Percentiles rank a stretch among this genome's conserved stretches.
Conservation (phyloP, 169 alveolate species). For the Eimeria praecox region DNA sequence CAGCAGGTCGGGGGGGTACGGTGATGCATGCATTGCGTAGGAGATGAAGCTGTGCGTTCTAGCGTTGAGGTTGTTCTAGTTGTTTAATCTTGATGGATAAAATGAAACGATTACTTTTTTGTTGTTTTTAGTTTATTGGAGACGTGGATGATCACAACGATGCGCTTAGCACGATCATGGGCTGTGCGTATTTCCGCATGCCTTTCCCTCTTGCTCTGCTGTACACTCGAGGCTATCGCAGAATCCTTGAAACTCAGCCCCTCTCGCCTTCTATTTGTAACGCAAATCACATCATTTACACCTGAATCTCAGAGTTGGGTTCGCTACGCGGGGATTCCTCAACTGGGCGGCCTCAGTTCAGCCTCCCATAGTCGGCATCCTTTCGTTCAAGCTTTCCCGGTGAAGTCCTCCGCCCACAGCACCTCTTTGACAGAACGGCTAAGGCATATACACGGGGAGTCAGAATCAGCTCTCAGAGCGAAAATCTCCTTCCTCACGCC, state of each 20-base stretch:
- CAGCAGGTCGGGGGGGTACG: not conserved
- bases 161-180: not conserved
- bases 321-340: not conserved
- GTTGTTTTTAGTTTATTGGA: not conserved
- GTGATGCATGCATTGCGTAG: not conserved
- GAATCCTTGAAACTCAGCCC: not conserved
- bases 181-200: slow-evolving; percentile 17
- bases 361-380: not conserved
- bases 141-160: slow-evolving; percentile 2
- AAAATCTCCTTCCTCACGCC: slow-evolving; percentile 19
- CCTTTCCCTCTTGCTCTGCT: not conserved
- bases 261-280: not conserved
- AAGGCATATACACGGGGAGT: not conserved
- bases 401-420: not conserved
- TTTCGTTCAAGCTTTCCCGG: not conserved
- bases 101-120: not conserved
- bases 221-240: not conserved
- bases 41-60: not conserved
- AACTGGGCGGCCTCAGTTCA: not conserved
- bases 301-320: not conserved
- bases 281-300: not conserved
- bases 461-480: not conserved
- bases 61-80: not conserved
- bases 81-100: too few species aligned
- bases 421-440: not conserved